Evolutionary conservation across 2,329 filamentous ascomycete genomes (phyloP), one percentile per base, ranked within the genome.

Genomic region (Ophiocordyceps camponoti-rufipedis): DNA sequence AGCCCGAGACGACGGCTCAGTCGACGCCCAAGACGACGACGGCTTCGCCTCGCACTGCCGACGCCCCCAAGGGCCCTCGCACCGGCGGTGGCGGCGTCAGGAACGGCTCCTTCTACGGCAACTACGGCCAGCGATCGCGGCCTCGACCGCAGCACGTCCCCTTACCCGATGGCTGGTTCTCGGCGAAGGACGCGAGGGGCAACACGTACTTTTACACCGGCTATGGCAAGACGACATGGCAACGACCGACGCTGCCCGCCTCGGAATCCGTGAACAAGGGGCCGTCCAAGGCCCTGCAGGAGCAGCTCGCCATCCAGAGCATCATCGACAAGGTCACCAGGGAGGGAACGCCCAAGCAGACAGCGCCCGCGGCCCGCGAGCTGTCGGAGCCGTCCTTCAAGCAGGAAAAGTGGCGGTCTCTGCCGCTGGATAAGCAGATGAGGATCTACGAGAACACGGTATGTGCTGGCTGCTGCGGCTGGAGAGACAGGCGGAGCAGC

Each of bases 361-460:
- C 67, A 14, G 62, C 75, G 18, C 74, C 78, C 0, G 75, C 75
- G 38, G 85, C 83, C 1, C 80, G 83, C 1, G 75, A 79, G 48
- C 70, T 75, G 11, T 66, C 68, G 3, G 73, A 64, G 45, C 68
- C 72, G 1, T 70, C 72, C 6, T 62, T 67, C 6, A 80, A 75
- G 53, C 71, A 72, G 54, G 80, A 85, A 43, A 84, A 81, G 58
- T 87, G 83, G 83, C 72, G 76, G 46, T 72, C 71, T 48, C 60
- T 80, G 31, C 69, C 80, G 1, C 60, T 78, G 52, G 88, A 95
- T 52, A 95, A 95, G 64, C 85, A 91, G 63, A 93, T 87, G 75
- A 94, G 86, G 66, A 71, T 94, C 2, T 96, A 95, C 55, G 88
- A 95, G 61, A 88, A 88, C 57, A 94, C 87, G 44, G 86, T 93